phyloP scores from a whole-genome alignment of 2,329 filamentous ascomycete species.

The Nemania sp. region DNA sequence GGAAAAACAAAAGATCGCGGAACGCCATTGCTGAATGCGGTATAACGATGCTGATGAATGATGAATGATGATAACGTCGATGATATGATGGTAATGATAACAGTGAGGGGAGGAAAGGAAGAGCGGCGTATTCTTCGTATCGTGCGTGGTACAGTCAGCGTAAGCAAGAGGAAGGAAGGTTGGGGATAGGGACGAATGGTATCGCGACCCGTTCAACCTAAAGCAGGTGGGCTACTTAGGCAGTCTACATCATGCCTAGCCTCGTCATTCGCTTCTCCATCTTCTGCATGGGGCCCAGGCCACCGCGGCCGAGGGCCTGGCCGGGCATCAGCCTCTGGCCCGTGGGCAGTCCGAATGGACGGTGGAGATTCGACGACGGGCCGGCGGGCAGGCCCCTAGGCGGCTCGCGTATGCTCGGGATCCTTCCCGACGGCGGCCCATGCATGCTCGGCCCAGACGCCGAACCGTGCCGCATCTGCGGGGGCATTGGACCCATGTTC shows the following conservation, averaged over 20 bases:
- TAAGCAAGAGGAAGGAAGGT: too few relatives aligned
- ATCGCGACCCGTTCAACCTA: neutral
- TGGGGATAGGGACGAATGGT: too few relatives aligned
- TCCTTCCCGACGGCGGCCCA: slow-evolving; percentile 5
- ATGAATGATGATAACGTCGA: neutral
- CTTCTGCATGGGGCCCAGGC: slow-evolving; percentile 46
- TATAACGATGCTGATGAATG: slow-evolving; percentile 6
- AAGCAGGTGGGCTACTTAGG: too few relatives aligned
- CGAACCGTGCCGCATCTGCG: slow-evolving; percentile 15
- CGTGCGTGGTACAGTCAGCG: too few relatives aligned
- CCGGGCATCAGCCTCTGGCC: slow-evolving; percentile 44
- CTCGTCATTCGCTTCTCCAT: slow-evolving; percentile 68
- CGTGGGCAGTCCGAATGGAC: slow-evolving; percentile 43
- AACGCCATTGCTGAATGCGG: slow-evolving; percentile 24
- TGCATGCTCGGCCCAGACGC: slow-evolving; percentile 23
- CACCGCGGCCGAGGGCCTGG: slow-evolving; percentile 42
- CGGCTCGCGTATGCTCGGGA: slow-evolving; percentile 33
- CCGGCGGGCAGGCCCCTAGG: slow-evolving; percentile 36
- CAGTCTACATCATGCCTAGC: slow-evolving; percentile 61
- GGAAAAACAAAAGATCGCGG: slow-evolving; percentile 11
- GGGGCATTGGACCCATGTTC: slow-evolving; percentile 24
- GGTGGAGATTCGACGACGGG: slow-evolving; percentile 35
- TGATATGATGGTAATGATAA: neutral
- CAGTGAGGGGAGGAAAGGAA: neutral
- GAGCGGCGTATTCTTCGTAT: slow-evolving; percentile 20